phyloP scores from a whole-genome alignment of 1,139 yeast species.

The Nadsonia commutata region DNA sequence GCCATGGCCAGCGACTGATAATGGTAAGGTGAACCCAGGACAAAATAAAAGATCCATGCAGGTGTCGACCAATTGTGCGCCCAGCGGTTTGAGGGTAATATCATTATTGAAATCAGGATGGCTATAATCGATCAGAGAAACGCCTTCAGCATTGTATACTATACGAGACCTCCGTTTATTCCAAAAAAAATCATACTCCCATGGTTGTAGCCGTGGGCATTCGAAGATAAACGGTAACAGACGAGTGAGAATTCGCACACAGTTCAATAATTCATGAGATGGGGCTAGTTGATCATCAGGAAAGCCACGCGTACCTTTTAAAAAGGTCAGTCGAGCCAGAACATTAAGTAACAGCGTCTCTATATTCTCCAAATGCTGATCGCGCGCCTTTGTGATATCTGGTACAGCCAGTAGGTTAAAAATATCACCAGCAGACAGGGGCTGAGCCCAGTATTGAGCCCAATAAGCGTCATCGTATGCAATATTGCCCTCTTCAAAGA shows the following conservation, averaged over 20 bases:
- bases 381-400: constrained; percentile 49
- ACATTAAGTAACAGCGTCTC: constrained; percentile 36
- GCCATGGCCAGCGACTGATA: constrained; percentile 9
- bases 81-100: constrained; percentile 27
- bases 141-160: constrained; percentile 4
- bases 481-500: constrained; percentile 40
- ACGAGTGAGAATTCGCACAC: constrained; percentile 51
- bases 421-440: constrained; percentile 37
- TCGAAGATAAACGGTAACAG: constrained; percentile 57
- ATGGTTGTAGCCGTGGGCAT: constrained; percentile 21
- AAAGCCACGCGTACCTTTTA: constrained; percentile 16
- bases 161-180: constrained; percentile 12
- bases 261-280: constrained; percentile 32
- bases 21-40: constrained; percentile 43
- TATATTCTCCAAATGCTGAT: constrained; percentile 42
- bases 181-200: constrained; percentile 34
- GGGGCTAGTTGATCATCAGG: constrained; percentile 17
- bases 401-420: constrained; percentile 38
- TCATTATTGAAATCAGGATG: not conserved
- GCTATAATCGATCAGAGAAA: constrained; percentile 1
- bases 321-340: constrained; percentile 22
- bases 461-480: constrained; percentile 39
- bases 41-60: constrained; percentile 43
- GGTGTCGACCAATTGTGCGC: constrained; percentile 33
- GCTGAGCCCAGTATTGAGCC: constrained; percentile 34